Conservation (phyloP, 768 basidiomycete species). For the Rossbeevera mucosa region DNA sequence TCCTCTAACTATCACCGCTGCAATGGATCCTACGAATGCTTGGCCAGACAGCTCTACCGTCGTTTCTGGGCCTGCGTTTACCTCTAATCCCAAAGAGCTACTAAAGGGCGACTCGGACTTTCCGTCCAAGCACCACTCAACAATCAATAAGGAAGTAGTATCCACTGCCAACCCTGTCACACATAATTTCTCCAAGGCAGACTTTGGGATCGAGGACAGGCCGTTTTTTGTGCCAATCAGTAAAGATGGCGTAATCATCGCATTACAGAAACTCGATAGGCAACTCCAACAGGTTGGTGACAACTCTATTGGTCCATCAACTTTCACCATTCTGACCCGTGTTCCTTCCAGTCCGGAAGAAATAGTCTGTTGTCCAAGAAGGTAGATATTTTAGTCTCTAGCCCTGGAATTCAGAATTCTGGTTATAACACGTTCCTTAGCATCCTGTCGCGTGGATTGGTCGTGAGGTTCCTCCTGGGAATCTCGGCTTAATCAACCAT, state of each 20-base stretch:
- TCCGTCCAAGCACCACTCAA: slow-evolving; percentile 19
- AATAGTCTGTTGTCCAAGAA: slow-evolving; percentile 61
- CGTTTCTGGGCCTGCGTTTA: slow-evolving; percentile 36
- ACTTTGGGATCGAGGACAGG: slow-evolving; percentile 51
- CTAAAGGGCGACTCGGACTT: slow-evolving; percentile 13
- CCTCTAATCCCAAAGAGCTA: slow-evolving; percentile 24
- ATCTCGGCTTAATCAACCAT: slow-evolving; percentile 71
- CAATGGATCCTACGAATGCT: slow-evolving; percentile 19
- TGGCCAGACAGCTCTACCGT: slow-evolving; percentile 44
- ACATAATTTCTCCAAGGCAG: slow-evolving; percentile 43
- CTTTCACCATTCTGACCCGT: slow-evolving; percentile 3
- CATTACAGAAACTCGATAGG: slow-evolving; percentile 63
- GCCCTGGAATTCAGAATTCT: background rate
- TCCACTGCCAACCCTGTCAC: slow-evolving; percentile 10
- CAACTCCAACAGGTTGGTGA: slow-evolving; percentile 45
- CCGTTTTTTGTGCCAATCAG: slow-evolving; percentile 71
- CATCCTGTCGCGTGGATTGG: slow-evolving; percentile 66
- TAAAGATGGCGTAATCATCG: slow-evolving; percentile 61
- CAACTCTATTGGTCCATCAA: background rate
- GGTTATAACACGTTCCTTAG: slow-evolving; percentile 24
- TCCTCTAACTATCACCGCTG: background rate
- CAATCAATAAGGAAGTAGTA: slow-evolving; percentile 8
- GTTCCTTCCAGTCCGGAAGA: slow-evolving; percentile 47
- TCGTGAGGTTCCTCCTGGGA: slow-evolving; percentile 65
- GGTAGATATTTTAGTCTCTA: slow-evolving; percentile 22